A percentile compares a stretch with the other conserved stretches of the same genome.
phyloP scores from a whole-genome alignment of 495 filamentous ascomycete genomes.

The Talaromyces stipitatus region DNA sequence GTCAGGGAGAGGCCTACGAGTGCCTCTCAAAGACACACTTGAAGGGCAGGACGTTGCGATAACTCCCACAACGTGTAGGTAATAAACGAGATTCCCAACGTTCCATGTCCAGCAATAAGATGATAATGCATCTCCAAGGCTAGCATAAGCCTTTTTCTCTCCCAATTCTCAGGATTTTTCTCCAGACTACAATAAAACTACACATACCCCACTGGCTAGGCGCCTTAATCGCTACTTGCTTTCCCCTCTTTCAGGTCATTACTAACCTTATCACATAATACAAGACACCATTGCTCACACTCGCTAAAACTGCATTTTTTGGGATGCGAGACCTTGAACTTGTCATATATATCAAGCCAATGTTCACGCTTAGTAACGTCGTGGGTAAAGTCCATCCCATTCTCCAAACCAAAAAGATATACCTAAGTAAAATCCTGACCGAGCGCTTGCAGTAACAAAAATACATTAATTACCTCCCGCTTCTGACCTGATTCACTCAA shows the following conservation, averaged over 20 bases:
- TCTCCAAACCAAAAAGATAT: slow-evolving; percentile 34
- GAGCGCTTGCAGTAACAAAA: slow-evolving; percentile 43
- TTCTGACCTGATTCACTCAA: slow-evolving; percentile 14
- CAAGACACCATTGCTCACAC: slow-evolving; percentile 52
- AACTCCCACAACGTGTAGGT: slow-evolving; percentile 61
- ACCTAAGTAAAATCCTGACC: slow-evolving; percentile 53
- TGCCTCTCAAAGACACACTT: slow-evolving; percentile 47
- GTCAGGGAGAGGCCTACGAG: slow-evolving; percentile 36
- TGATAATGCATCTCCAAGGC: slow-evolving; percentile 70
- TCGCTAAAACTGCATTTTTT: slow-evolving; percentile 42
- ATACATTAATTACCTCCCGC: slow-evolving; percentile 32
- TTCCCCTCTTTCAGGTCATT: slow-evolving; percentile 4
- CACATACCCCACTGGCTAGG: slow-evolving; percentile 43
- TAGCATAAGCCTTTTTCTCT: slow-evolving; percentile 28
- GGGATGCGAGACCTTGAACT: slow-evolving; percentile 20
- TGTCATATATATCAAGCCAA: slow-evolving; percentile 25
- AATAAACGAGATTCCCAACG: slow-evolving; percentile 56
- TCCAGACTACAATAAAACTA: slow-evolving; percentile 23
- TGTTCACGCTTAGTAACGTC: slow-evolving; percentile 26
- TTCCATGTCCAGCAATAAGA: slow-evolving; percentile 66
- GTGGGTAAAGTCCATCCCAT: slow-evolving; percentile 26
- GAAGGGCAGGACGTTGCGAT: slow-evolving; percentile 45
- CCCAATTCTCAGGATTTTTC: slow-evolving; percentile 12
- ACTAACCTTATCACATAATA: slow-evolving; percentile 41
- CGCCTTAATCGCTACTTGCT: slow-evolving; percentile 2